These are phyloP conservation scores for Sorghum bicolor DNA, from an alignment of 176 grass and related monocot genomes.

Conservation along the genomic window Sorghum_bicolor_NCBIv3 NC_012870.2:19639501-19640000, in stretches of 20 bases:
- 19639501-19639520: slow-evolving; percentile 5
- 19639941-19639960: background rate
- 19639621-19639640: background rate
- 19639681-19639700: too few species aligned
- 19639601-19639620: background rate
- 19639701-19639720: background rate
- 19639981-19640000: background rate
- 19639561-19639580: background rate
- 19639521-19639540: slow-evolving; percentile 5
- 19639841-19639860: slow-evolving; percentile 57
- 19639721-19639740: background rate
- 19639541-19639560: background rate
- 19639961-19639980: background rate
- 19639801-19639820: slow-evolving; percentile 66
- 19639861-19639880: slow-evolving; percentile 47
- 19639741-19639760: background rate
- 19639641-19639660: background rate
- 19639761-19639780: background rate
- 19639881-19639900: background rate
- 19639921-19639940: background rate
- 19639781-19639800: background rate
- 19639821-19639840: slow-evolving; percentile 66
- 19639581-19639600: background rate
- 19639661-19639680: too few species aligned
- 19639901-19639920: background rate